phyloP scores from a whole-genome alignment of 73 alveolate genomes.

The Urostyla sp. region DNA sequence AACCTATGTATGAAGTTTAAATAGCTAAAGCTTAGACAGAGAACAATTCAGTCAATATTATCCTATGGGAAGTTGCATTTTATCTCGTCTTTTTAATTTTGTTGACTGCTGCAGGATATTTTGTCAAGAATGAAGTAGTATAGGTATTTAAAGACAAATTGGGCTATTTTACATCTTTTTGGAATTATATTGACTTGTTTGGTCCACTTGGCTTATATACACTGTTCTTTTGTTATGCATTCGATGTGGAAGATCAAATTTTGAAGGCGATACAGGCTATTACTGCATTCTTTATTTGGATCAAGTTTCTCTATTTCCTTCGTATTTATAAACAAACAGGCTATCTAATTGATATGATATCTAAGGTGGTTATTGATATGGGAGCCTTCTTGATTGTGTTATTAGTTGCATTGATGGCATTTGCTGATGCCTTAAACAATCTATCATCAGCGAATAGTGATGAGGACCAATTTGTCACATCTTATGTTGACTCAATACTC shows the following conservation, averaged over 20 bases:
- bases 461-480: conserved; percentile 25
- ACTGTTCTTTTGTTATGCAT: background rate
- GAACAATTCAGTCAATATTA: conserved; percentile 13
- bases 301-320: conserved; percentile 49
- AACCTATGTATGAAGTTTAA: conserved; percentile 16
- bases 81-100: no score
- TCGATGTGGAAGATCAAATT: conserved; percentile 17
- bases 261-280: background rate
- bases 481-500: conserved; percentile 22
- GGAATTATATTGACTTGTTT: conserved; percentile 44
- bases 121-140: conserved; percentile 18
- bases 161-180: conserved; percentile 27
- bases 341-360: conserved; percentile 6
- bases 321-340: conserved; percentile 48
- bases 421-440: conserved; percentile 38
- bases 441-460: background rate
- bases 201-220: conserved; percentile 21
- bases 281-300: conserved; percentile 40
- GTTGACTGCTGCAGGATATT: background rate
- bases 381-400: conserved; percentile 35
- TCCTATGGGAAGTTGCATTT: background rate
- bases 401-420: conserved; percentile 35
- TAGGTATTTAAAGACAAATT: conserved; percentile 24
- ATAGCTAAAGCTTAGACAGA: background rate
- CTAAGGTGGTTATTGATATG: conserved; percentile 46